Evolutionary conservation across 495 filamentous ascomycete genomes (phyloP), one percentile per base, ranked within the genome.

Genomic region (Aspergillus hancockii): DNA sequence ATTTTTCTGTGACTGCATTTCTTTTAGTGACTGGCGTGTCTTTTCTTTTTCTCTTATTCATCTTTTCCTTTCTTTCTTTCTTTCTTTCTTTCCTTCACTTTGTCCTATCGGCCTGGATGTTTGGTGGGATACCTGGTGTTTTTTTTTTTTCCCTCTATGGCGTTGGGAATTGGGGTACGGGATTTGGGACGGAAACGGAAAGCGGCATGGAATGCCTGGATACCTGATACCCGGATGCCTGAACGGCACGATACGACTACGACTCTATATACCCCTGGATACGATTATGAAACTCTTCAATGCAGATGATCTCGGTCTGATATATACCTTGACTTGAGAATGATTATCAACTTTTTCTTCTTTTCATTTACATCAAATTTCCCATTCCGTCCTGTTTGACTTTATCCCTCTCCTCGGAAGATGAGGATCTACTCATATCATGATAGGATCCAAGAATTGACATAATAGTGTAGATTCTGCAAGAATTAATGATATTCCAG

Each of bases 1-100:
- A 53, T 40, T 59, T 57, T 32, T 52, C 38, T 54, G 58, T 55
- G 18, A n/a, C 57, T 63, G 49, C 16, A 30, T 54, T 57, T 58
- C 8, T 53, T 46, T 58, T 46, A 19, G 14, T 31, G 25, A 18
- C 7, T 47, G 43, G 43, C 19, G 21, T 19, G 32, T 36, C 13
- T 18, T 18, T 41, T 41, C 16, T 41, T 3, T 41, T 14, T 14
- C 16, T 41, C n/a, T 41, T 18, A 3, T 41, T 41, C 7, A 3
- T 41, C 38, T 14, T 41, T 18, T 41, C 16, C 25, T 3, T 28
- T 28, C 7, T 28, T 18, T 14, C n/a, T 41, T 41, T 41, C 14
- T 41, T 14, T 14, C 16, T 13, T 38, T 13, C 13, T 38, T 38
- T 14, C 13, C 14, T 38, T 38, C 10, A 10, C 14, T 38, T 38